Conservation (phyloP, 73 alveolate species). For the Paramecium sexaurelia region DNA sequence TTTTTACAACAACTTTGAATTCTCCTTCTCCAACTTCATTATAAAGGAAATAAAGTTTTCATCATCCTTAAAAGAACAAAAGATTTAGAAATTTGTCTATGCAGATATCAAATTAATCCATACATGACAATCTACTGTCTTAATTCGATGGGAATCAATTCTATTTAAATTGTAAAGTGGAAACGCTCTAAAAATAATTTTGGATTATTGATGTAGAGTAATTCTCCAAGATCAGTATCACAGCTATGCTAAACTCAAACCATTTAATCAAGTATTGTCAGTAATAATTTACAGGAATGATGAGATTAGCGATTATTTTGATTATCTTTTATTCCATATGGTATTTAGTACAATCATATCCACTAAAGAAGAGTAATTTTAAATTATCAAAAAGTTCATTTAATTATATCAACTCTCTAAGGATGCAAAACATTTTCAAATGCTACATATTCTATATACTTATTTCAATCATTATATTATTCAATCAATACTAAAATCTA, state of each 20-base stretch:
- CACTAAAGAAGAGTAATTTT: background rate
- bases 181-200: background rate
- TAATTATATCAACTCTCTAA: background rate
- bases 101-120: background rate
- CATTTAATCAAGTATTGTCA: conserved; percentile 9
- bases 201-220: conserved; percentile 45
- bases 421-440: conserved; percentile 11
- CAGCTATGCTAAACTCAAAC: background rate
- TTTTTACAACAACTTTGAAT: background rate
- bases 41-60: background rate
- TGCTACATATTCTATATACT: background rate
- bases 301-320: conserved; percentile 42
- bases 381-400: background rate
- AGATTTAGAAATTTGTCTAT: background rate
- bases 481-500: background rate
- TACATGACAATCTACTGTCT: background rate
- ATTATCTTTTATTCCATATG: conserved; percentile 51
- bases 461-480: conserved; percentile 23
- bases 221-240: background rate
- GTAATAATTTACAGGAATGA: background rate
- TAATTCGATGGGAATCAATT: background rate
- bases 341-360: background rate
- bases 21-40: background rate
- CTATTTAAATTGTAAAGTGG: background rate
- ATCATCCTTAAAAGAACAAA: background rate